A percentile compares a stretch with the other conserved stretches of the same genome.
Conservation (phyloP, 2,329 filamentous ascomycete species). For the Paraphaeosphaeria sporulosa region DNA sequence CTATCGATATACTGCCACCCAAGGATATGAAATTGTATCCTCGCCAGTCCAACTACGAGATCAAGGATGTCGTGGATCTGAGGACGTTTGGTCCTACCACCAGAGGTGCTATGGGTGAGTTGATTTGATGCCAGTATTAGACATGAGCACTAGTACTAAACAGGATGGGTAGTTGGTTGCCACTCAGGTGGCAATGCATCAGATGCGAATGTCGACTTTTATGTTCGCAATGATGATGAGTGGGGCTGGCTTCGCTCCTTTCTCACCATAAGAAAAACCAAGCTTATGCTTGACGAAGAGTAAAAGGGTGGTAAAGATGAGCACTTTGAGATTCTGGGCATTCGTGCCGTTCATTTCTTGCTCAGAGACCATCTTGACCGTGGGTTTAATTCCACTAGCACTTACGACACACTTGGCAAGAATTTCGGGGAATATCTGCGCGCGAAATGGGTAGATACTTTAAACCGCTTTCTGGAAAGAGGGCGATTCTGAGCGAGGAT, state of each 20-base stretch:
- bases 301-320: conserved; percentile 31
- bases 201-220: conserved; percentile 37
- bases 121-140: neutral
- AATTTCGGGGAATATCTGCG: conserved; percentile 54
- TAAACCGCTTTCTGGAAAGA: conserved; percentile 50
- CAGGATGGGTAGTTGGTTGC: conserved; percentile 30
- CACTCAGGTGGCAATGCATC: conserved; percentile 37
- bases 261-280: conserved; percentile 31
- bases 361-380: conserved; percentile 55
- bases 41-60: conserved; percentile 34
- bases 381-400: conserved; percentile 50
- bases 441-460: conserved; percentile 52
- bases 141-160: neutral
- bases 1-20: conserved; percentile 16
- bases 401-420: conserved; percentile 56
- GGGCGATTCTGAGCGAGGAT: conserved; percentile 30
- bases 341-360: conserved; percentile 49
- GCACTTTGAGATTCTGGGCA: conserved; percentile 45
- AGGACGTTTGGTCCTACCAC: conserved; percentile 44
- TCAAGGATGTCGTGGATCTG: conserved; percentile 27
- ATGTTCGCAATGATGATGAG: conserved; percentile 35
- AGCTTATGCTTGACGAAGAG: conserved; percentile 30
- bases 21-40: conserved; percentile 22
- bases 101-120: conserved; percentile 42
- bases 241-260: conserved; percentile 35